Evolutionary conservation across 2,329 filamentous ascomycete species (phyloP), one percentile per base, ranked within the genome.

Genomic region (Zymoseptoria pseudotritici): DNA sequence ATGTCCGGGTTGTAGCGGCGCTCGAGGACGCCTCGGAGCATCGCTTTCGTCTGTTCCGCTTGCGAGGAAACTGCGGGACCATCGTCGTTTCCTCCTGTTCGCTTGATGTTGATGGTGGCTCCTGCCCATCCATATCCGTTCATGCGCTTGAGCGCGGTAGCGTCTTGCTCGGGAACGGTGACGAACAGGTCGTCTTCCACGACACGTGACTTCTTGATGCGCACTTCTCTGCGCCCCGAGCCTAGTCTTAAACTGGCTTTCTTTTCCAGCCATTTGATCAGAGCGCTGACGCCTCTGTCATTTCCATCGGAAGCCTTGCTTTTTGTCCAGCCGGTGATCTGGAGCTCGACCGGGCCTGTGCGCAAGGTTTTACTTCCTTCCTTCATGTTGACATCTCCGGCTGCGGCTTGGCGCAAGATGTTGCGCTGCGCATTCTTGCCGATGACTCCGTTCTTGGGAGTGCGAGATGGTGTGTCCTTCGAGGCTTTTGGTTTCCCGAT

Each of bases 11-110:
- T 80, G 75, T 96, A 97, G 54, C 94, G 87, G 57, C 83, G 82
- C 58, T 82, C 82, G 13, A 99, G 81, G 63, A 97, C 86, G 17
- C 78, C 76, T 65, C 85, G 84, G 60, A 97, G 82, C 65, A 86
- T 85, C 22, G 83, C 67, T 58, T 71, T 70, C 9, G 78, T 72
- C 86, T 87, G 82, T 65, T 88, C 83, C 55, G 83, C 77, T 2
- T 84, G 59, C 3, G 61, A 63, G 2, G 63, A 63, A 8, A 60
- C 50, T 22, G 59, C 57, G 2, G 60, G 62, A 4, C 59, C 61
- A 20, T 60, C 58, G 10, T 57, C 53, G 19, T 55, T 56, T 21
- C 63, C 69, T 49, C 66, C 68, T 19, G 68, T 54, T 11, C 69
- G 65, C 63, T 73, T 67, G 60, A 77, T 71, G n/a, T 60, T 70